A percentile compares a stretch with the other conserved stretches of the same genome.
These are phyloP conservation scores for Tillandsia fasciculata DNA, from an alignment of 176 grass and related monocot species.

Conservation along the genomic window DNA sequence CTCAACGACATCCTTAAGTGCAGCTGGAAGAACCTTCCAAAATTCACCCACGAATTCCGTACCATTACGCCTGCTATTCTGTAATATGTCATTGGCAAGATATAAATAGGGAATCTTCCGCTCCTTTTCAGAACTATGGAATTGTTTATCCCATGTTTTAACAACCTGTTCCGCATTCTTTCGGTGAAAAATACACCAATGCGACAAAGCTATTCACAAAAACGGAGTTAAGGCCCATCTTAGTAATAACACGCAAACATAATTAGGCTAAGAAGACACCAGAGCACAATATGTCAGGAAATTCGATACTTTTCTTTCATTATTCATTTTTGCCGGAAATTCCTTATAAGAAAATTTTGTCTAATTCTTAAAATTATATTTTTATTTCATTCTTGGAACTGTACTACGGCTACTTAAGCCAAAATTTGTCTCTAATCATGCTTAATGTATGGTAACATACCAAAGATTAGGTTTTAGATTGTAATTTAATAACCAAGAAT, in stretches of 20 bases:
- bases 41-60: slow-evolving; percentile 97
- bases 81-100: slow-evolving; percentile 95
- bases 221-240: slow-evolving; percentile 34
- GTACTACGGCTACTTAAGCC: too few relatives aligned
- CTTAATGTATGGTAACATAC: not conserved
- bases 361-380: too few relatives aligned
- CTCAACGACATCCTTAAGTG: slow-evolving; percentile 62
- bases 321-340: too few relatives aligned
- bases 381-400: too few relatives aligned
- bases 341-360: too few relatives aligned
- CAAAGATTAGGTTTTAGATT: not conserved
- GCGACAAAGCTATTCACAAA: slow-evolving; percentile 62
- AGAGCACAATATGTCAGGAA: too few relatives aligned
- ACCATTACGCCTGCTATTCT: slow-evolving; percentile 90
- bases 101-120: slow-evolving; percentile 71
- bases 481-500: not conserved
- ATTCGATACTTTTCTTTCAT: too few relatives aligned
- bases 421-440: not conserved
- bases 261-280: not conserved
- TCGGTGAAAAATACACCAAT: slow-evolving; percentile 99
- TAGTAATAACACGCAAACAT: not conserved
- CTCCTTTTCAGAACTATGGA: slow-evolving; percentile 66
- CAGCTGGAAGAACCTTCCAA: slow-evolving; percentile 93
- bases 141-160: slow-evolving; percentile 90
- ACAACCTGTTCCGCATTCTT: slow-evolving; percentile 84